Evolutionary conservation across 805 yeast species (phyloP), one percentile per base, ranked within the genome.

Genomic region (Kazachstania bromeliacearum): DNA sequence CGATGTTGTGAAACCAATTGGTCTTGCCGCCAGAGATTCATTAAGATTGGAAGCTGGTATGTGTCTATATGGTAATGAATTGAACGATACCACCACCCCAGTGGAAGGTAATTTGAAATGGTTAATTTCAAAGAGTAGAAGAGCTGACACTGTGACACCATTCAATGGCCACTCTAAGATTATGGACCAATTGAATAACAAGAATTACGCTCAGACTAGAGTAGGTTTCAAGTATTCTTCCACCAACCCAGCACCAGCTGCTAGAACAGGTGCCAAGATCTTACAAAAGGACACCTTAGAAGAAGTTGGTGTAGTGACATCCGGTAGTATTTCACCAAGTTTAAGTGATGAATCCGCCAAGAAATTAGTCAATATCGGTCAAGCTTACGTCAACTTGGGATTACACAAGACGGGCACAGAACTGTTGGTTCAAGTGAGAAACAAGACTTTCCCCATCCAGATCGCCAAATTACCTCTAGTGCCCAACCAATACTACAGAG

Each of bases 11-110:
- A 75, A 74, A 56, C 95, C 96, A 26, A 84, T 87, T 48, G 98
- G 98, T 4, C 73, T 92, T 35, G 98, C 97, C n/a, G 97, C 98
- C 2, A 78, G 98, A 60, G 98, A 92, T 59, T 84, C 96, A 8
- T 68, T 92, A 46, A 75, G 98, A 53, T 66, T 92, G 35, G 98
- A 92, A 65, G 98, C 98, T 4, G 98, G 98, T 22, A 84, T 92
- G 96, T 92, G 98, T 62, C 69, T 92, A 37, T 92, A 92, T 52
- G 98, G 98, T 2, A 82, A 87, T 57, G 98, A 92, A 60, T 69
- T 92, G 50, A 73, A 71, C 43, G 95, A 85, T 48, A 59, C 63
- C 9, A 76, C 73, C 21, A 80, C 95, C 2, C 98, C 98, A 8
- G 75, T 89, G 4, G 94, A 87, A 48, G 94, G 92, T 0, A 76